phyloP scores from a whole-genome alignment of 352 stramenopile genomes.

The Pythium phragmitis region DNA sequence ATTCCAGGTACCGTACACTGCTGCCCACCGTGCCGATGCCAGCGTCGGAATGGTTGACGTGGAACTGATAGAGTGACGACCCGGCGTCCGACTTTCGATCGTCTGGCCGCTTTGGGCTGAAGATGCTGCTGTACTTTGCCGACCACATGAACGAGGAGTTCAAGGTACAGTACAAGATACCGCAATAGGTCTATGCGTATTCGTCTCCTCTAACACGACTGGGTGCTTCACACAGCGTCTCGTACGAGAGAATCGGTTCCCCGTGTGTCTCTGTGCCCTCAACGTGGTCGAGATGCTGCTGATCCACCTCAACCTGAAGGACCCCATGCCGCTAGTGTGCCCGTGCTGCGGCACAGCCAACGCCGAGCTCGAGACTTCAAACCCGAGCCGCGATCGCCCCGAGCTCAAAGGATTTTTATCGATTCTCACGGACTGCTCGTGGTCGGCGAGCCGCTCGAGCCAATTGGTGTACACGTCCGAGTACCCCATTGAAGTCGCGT shows the following conservation, averaged over 20 bases:
- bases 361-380: slow-evolving; percentile 52
- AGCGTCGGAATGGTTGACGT: no score
- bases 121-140: slow-evolving; percentile 69
- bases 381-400: slow-evolving; percentile 46
- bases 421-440: slow-evolving; percentile 47
- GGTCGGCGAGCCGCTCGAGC: slow-evolving; percentile 32
- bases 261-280: slow-evolving; percentile 56
- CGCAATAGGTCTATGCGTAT: not conserved
- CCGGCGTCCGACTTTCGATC: slow-evolving; percentile 58
- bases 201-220: not conserved
- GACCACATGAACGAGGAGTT: slow-evolving; percentile 72
- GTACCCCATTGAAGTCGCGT: slow-evolving; percentile 49
- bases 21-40: no score
- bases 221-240: slow-evolving; percentile 38
- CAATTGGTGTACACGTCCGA: slow-evolving; percentile 35
- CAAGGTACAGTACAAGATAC: slow-evolving; percentile 28
- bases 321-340: slow-evolving; percentile 57
- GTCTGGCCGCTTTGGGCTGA: slow-evolving; percentile 52
- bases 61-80: slow-evolving; percentile 46
- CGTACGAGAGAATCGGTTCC: slow-evolving; percentile 68
- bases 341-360: slow-evolving; percentile 72
- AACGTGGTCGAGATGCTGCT: slow-evolving; percentile 72
- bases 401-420: slow-evolving; percentile 56
- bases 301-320: slow-evolving; percentile 68
- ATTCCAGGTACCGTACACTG: slow-evolving; percentile 44